These are phyloP conservation scores for Ustulina deusta DNA, from an alignment of 2,329 filamentous ascomycete genomes.

Conservation along the genomic window DNA sequence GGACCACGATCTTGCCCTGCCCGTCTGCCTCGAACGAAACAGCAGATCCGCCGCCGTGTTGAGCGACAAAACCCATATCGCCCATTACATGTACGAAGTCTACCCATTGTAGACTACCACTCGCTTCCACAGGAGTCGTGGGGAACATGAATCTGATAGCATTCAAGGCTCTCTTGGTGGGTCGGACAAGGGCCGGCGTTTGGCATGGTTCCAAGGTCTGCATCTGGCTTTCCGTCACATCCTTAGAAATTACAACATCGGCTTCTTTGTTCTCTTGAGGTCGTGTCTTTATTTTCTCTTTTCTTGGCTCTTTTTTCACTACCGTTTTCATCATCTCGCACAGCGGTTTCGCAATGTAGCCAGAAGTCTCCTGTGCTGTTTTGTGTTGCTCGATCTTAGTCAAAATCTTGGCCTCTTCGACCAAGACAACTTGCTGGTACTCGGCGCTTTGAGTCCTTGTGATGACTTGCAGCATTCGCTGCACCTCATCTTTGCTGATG, in stretches of 20 bases:
- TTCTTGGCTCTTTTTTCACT: neutral
- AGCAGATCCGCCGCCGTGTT: conserved; percentile 4
- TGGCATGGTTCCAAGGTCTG: neutral
- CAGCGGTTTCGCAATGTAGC: neutral
- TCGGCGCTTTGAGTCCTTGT: neutral
- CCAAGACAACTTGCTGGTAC: neutral
- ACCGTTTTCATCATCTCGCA: no score
- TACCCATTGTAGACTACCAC: neutral
- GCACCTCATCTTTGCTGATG: neutral
- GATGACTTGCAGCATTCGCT: neutral
- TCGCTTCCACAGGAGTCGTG: neutral
- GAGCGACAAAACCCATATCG: conserved; percentile 10
- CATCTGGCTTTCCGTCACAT: neutral
- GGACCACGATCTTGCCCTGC: conserved; percentile 1
- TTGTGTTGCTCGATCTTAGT: neutral
- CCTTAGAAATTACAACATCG: neutral
- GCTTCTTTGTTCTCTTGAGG: neutral
- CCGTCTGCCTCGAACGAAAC: conserved; percentile 15
- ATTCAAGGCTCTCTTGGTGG: neutral
- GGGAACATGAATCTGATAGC: conserved; percentile 9
- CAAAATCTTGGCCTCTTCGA: neutral
- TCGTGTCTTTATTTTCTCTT: neutral
- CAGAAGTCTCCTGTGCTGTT: neutral
- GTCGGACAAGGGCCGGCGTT: neutral
- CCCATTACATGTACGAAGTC: conserved; percentile 5